Percentiles rank a stretch among this genome's conserved stretches.
Evolutionary conservation across 306 rosid genomes (phyloP).

Genomic region (Pyrus communis): DNA sequence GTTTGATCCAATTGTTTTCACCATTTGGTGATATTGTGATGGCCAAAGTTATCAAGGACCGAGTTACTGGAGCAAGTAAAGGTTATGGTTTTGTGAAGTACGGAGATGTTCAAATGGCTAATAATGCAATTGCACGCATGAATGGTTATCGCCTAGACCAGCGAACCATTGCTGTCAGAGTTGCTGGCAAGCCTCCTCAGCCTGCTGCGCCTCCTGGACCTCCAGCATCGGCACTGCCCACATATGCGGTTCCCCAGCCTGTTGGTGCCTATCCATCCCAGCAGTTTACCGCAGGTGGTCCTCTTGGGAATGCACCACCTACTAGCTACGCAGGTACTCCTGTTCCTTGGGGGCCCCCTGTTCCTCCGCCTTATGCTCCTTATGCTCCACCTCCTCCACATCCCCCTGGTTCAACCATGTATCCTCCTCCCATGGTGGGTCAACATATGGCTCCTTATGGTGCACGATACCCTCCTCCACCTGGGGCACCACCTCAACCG

Average conservation of each 20-base stretch:
- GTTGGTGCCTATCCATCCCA: conserved; percentile 82
- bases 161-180: conserved; percentile 93
- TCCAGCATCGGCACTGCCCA: conserved; percentile 56
- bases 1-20: conserved; percentile 72
- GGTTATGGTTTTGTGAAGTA: conserved; percentile 97
- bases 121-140: conserved; percentile 79
- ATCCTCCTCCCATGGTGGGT: conserved; percentile 61
- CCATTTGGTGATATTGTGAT: conserved; percentile 94
- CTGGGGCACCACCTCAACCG: conserved; percentile 74
- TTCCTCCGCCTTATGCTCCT: conserved; percentile 65
- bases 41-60: conserved; percentile 94
- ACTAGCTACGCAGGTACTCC: conserved; percentile 53
- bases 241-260: conserved; percentile 75
- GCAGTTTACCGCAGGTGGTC: conserved; percentile 72
- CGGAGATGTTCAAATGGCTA: conserved; percentile 86
- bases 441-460: conserved; percentile 78
- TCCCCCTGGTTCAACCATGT: conserved; percentile 84
- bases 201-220: conserved; percentile 87
- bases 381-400: conserved; percentile 66
- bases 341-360: conserved; percentile 97
- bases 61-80: conserved; percentile 76
- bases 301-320: conserved; percentile 65
- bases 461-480: conserved; percentile 82
- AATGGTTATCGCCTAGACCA: conserved; percentile 92
- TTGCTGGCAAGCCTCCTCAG: conserved; percentile 98